Base-by-base conservation (phyloP, 2,329 filamentous ascomycete genomes). In the Trichoderma brevicompactum region DNA sequence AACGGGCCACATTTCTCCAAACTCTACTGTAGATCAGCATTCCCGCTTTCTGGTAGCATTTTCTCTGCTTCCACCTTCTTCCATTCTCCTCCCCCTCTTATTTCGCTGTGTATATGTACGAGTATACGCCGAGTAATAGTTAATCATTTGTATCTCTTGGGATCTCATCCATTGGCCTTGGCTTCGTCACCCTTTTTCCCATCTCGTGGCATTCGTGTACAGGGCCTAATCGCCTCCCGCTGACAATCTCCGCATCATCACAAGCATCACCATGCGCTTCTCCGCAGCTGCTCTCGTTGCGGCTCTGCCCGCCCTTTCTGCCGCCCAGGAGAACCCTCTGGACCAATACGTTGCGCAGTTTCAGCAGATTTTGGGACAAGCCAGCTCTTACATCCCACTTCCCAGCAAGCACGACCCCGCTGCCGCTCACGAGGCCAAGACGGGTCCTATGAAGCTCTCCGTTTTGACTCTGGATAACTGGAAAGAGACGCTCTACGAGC, bases 401-500 rank as follows among this genome's bases (percentile, higher is more conserved):
- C 80, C 82, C 48, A 81, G 78, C 68, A 75, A 69, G 53, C 73
- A 76, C 69, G 77, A 80, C 55, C 73, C 78, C 48, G 74, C 79
- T 50, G 78, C 80, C 13, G 80, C 82, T 55, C 69, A 74, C 40
- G 75, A 79, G 70, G 75, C 79, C 69, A 79, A 81, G 74, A 66
- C 75, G 67, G 74, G 75, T 68, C 72, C 75, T 49, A 75, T 79
- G 76, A 77, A 76, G 79, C 85, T 74, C 75, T 84, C 77, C 56
- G 74, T 74, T 56, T 76, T 94, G 70, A 89, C 87, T 5, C 80
- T 92, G 65, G 80, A 87, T 69, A 90, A 89, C 82, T 92, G 90
- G 89, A 86, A 88, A 76, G 79, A 89, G 32, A 86, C 87, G 2
- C 80, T 94, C 67, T 88, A 86, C 73, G 80, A 80, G 58, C 85